Evolutionary conservation across 768 basidiomycete genomes (phyloP).

Genomic region (Nidula microcarpa): DNA sequence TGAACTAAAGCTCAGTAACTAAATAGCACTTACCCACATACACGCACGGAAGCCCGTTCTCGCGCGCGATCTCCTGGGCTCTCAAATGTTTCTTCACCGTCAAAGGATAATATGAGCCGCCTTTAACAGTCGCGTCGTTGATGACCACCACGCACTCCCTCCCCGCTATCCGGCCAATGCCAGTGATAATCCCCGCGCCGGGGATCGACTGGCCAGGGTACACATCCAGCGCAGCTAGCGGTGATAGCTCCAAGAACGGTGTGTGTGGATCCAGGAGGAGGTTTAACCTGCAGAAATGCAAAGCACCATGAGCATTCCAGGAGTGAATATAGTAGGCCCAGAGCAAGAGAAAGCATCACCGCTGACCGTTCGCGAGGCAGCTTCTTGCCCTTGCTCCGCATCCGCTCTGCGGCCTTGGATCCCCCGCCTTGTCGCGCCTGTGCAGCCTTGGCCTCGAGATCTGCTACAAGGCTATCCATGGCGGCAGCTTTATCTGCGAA

Average conservation of each 20-base stretch:
- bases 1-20: neutral
- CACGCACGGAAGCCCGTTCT: slow-evolving; percentile 86
- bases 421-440: slow-evolving; percentile 71
- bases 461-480: slow-evolving; percentile 68
- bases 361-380: slow-evolving; percentile 77
- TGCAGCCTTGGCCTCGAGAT: slow-evolving; percentile 58
- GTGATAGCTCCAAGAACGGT: slow-evolving; percentile 86
- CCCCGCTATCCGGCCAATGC: slow-evolving; percentile 75
- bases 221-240: slow-evolving; percentile 84
- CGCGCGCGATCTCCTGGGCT: slow-evolving; percentile 91
- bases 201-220: slow-evolving; percentile 76
- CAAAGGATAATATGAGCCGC: slow-evolving; percentile 88
- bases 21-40: slow-evolving; percentile 68
- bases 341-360: slow-evolving; percentile 8
- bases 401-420: slow-evolving; percentile 66
- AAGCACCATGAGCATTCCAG: no score
- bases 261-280: slow-evolving; percentile 80
- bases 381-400: slow-evolving; percentile 76
- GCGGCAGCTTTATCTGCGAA: slow-evolving; percentile 62
- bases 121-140: slow-evolving; percentile 95
- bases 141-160: slow-evolving; percentile 85
- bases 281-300: slow-evolving; percentile 27
- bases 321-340: no score
- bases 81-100: slow-evolving; percentile 96
- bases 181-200: slow-evolving; percentile 88